These are phyloP conservation scores for Diaporthe amygdali DNA, from an alignment of 2,329 filamentous ascomycete genomes.

Conservation along the genomic window DNA sequence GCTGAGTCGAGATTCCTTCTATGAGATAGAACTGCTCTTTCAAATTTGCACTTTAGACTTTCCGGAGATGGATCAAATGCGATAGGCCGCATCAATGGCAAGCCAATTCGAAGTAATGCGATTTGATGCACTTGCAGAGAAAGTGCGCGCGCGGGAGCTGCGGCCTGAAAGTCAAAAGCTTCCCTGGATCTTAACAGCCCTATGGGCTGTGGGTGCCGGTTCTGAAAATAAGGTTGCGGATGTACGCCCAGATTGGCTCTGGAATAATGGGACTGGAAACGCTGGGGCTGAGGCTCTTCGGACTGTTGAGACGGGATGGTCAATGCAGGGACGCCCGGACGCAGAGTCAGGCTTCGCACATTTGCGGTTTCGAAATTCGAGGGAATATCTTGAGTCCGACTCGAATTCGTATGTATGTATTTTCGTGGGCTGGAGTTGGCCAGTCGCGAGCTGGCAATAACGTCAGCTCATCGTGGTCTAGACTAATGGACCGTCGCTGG, in stretches of 20 bases:
- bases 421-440: not conserved
- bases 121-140: not conserved
- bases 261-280: not conserved
- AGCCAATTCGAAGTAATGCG: not conserved
- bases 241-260: not conserved
- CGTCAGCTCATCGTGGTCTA: not conserved
- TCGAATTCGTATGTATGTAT: not conserved
- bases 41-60: not conserved
- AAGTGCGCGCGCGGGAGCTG: not conserved
- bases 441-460: not conserved
- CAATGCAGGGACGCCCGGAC: not conserved
- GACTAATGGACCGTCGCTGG: not conserved
- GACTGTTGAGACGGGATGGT: not conserved
- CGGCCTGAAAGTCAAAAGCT: not conserved
- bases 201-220: not conserved
- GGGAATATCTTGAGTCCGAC: not conserved
- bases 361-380: not conserved
- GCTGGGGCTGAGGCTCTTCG: not conserved
- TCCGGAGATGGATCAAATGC: not conserved
- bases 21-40: not conserved
- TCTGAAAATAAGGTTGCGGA: not conserved
- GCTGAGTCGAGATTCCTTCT: conserved; percentile 1
- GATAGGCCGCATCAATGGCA: not conserved
- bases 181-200: not conserved
- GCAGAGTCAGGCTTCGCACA: conserved; percentile 11